Evolutionary conservation across 2,329 filamentous ascomycete species (phyloP).

Genomic region (Penicillium nordicum): DNA sequence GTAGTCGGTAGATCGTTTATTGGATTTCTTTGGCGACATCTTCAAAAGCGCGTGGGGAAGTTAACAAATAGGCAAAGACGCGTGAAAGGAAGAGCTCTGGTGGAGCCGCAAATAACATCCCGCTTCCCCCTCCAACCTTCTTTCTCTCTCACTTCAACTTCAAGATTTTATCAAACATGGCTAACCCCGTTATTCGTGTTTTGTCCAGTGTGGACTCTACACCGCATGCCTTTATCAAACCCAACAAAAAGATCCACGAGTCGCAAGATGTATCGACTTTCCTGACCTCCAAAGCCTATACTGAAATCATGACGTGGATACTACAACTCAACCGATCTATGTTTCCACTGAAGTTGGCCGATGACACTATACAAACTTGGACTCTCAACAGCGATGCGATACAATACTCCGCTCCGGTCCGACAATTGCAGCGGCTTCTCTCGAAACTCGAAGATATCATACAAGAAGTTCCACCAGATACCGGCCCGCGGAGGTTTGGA

Average conservation of each 20-base stretch:
- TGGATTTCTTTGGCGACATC: constrained; percentile 3
- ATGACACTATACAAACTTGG: constrained; percentile 50
- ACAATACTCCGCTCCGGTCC: constrained; percentile 57
- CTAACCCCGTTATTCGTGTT: constrained; percentile 33
- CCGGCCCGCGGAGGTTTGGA: constrained; percentile 83
- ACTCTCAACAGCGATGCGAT: constrained; percentile 39
- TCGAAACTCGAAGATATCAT: constrained; percentile 63
- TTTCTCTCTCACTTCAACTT: neutral
- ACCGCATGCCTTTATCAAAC: constrained; percentile 61
- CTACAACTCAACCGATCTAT: constrained; percentile 86
- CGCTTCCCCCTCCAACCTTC: constrained; percentile 13
- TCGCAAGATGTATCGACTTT: constrained; percentile 78
- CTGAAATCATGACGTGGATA: constrained; percentile 81
- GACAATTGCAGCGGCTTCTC: constrained; percentile 64
- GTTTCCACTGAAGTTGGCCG: constrained; percentile 61
- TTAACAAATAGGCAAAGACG: neutral
- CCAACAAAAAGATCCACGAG: constrained; percentile 79
- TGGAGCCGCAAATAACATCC: constrained; percentile 9
- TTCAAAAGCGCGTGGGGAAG: constrained; percentile 2
- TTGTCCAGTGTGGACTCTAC: constrained; percentile 47
- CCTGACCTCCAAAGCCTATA: constrained; percentile 75
- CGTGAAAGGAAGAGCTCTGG: constrained; percentile 5
- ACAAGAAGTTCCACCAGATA: constrained; percentile 75
- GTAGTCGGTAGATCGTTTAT: neutral
- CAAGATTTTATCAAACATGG: constrained; percentile 14